Conservation (phyloP, 2,329 filamentous ascomycete species). For the Chrysosphaeria jannelii region DNA sequence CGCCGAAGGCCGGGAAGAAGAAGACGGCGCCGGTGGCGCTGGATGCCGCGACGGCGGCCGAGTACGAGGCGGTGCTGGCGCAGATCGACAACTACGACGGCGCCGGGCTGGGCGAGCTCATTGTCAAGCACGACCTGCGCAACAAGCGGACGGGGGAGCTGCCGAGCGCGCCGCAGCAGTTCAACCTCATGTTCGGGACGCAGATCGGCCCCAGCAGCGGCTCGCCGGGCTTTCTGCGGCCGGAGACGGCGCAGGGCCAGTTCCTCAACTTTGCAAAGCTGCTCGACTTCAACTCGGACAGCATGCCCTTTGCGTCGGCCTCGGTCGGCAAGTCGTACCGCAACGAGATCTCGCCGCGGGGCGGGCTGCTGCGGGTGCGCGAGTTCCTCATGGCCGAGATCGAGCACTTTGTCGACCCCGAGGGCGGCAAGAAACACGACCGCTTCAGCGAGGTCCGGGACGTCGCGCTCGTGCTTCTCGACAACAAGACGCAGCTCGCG, state of each 20-base stretch:
- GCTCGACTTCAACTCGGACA: slow-evolving; percentile 79
- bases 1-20: slow-evolving; percentile 30
- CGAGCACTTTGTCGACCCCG: slow-evolving; percentile 89
- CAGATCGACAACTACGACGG: slow-evolving; percentile 90
- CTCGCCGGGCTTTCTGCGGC: slow-evolving; percentile 56
- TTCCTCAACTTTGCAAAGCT: slow-evolving; percentile 88
- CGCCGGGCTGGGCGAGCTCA: slow-evolving; percentile 57
- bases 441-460: slow-evolving; percentile 68
- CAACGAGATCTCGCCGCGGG: slow-evolving; percentile 86
- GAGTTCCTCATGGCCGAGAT: slow-evolving; percentile 99
- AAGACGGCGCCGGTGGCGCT: slow-evolving; percentile 58
- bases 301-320: slow-evolving; percentile 91
- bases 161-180: slow-evolving; percentile 54
- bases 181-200: slow-evolving; percentile 98
- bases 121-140: slow-evolving; percentile 71
- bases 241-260: slow-evolving; percentile 92
- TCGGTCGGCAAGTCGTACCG: slow-evolving; percentile 95
- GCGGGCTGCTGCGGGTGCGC: slow-evolving; percentile 73
- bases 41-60: slow-evolving; percentile 56
- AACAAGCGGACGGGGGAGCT: slow-evolving; percentile 57
- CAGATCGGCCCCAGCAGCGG: slow-evolving; percentile 74
- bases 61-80: slow-evolving; percentile 77
- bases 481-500: slow-evolving; percentile 57
- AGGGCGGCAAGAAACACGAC: slow-evolving; percentile 77
- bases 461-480: slow-evolving; percentile 55